Evolutionary conservation across 2,329 filamentous ascomycete species (phyloP), one percentile per base, ranked within the genome.

Genomic region (Cylindrodendrum hubeiense): DNA sequence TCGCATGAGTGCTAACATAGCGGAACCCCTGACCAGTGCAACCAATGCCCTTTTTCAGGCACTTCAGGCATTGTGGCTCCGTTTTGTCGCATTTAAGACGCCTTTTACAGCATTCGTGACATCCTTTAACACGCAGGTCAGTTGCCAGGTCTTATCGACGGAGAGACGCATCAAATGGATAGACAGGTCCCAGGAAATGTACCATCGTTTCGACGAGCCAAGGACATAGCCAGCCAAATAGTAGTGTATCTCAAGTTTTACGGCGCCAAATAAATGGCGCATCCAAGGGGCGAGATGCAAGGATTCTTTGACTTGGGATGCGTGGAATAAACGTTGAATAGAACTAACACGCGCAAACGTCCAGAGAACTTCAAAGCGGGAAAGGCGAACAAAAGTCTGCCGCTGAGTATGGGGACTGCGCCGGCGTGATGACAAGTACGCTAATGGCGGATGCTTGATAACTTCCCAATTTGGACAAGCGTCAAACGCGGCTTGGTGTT

Each of bases 11-110:
- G 51, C 77, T 79, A 44, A 81, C 77, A 49, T 79, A 80, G 7
- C 78, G 73, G 7, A 78, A 63, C 3, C 77, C 77, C 26, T 80
- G 71, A 0, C 80, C 80, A 1, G 80, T 81, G 66, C 80, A 82
- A 7, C 74, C 67, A n/a, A 82, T 71, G 24, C 76, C 76, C 33
- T 77, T 78, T 60, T 81, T 81, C 13, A 73, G 66, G 58, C 80
- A 82, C 56, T 82, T 82, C n/a, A 71, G 65, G 61, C 80, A 82
- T 59, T 76, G 70, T 2, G 80, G 80, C 50, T 79, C 76, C n/a
- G 74, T 73, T 63, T 78, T 79, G 66, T 82, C 80, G 68, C 80
- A 82, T 37, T 75, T 76, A 24, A 82, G 76, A 26, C 80, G 76
- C 34, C 80, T 75, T 55, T 71, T 76, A 51, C 74, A 77, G 66